Base-by-base conservation (phyloP, 2,329 filamentous ascomycete genomes). In the Ciborinia camelliae region DNA sequence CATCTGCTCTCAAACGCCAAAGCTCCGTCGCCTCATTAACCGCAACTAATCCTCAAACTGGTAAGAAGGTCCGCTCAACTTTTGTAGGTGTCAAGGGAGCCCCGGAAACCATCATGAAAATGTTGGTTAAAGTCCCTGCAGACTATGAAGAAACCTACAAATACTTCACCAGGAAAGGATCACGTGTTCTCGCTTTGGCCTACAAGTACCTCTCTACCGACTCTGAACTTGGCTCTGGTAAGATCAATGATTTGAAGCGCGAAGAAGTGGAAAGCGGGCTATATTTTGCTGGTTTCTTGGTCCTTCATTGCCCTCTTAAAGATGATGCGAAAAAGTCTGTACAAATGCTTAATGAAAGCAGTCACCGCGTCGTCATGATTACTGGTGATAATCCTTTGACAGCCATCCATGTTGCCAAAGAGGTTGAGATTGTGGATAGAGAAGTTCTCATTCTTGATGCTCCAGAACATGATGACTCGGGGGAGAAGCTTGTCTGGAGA, bases 121-220 rank as follows among this genome's bases (percentile, higher is more conserved):
- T 97, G 90, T 83, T 99, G 67, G 84, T 91, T 43, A 84, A 89
- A 41, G 85, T 92, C 12, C 95, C 95, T 9, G 82, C 86, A 1
- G 87, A 96, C 75, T 99, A 99, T 74, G 95, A 99, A 76, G 95
- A 98, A 79, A 99, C 95, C 0, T 99, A 88, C 85, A 99, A 98
- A 78, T 92, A 97, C 79, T 99, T 98, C 74, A 98, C 94, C 63
- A 87, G 95, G 68, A 96, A 96, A 72, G 95, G 95, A 71, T 96
- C 92, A 51, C 90, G 95, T 81, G 95, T 99, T 18, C 84, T 99
- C 45, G 92, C 94, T 55, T 85, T 99, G 50, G 95, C 90, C 45
- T 98, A 96, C 81, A 97, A 97, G 81, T 92, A 93, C 75, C 83
- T 99, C 18, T 89, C 92, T 2, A 81, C 84, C 3, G 92, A 96